phyloP scores from a whole-genome alignment of 1,139 yeast genomes.

The Yamadazyma diospyri region DNA sequence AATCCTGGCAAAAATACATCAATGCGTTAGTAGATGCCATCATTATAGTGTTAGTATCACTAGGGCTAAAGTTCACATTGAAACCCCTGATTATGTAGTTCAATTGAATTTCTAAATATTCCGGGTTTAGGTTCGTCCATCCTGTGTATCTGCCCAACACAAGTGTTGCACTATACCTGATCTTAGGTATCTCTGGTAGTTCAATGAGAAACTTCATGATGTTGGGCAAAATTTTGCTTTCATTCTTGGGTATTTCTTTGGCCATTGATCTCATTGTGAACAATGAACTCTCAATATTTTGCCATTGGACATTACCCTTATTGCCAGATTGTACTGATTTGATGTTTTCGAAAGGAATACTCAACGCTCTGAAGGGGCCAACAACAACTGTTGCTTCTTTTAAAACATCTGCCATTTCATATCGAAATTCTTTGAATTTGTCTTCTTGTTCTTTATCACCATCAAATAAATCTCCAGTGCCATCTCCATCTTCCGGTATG shows the following conservation, averaged over 20 bases:
- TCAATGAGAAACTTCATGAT: slow-evolving; percentile 68
- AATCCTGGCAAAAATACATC: slow-evolving; percentile 93
- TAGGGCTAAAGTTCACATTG: slow-evolving; percentile 14
- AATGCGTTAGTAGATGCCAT: slow-evolving; percentile 92
- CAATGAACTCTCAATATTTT: slow-evolving; percentile 82
- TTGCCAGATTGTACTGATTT: slow-evolving; percentile 32
- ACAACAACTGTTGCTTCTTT: slow-evolving; percentile 92
- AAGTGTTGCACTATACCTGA: slow-evolving; percentile 87
- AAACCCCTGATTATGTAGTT: slow-evolving; percentile 84
- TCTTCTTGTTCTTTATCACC: slow-evolving; percentile 83
- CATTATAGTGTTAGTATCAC: slow-evolving; percentile 48
- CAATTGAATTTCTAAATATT: slow-evolving; percentile 75
- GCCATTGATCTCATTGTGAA: slow-evolving; percentile 95
- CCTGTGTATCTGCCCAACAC: slow-evolving; percentile 92
- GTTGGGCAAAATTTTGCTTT: slow-evolving; percentile 68
- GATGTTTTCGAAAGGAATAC: slow-evolving; percentile 56
- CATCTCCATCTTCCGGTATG: slow-evolving; percentile 30
- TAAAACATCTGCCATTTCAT: slow-evolving; percentile 94
- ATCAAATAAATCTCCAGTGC: slow-evolving; percentile 40
- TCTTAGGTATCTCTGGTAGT: slow-evolving; percentile 81
- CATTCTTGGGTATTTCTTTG: slow-evolving; percentile 72
- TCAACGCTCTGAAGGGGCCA: slow-evolving; percentile 69
- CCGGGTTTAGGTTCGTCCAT: slow-evolving; percentile 89
- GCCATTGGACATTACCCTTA: slow-evolving; percentile 54
- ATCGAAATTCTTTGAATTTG: slow-evolving; percentile 87